These are phyloP conservation scores for Oleoguttula mirabilis DNA, from an alignment of 495 filamentous ascomycete species.

Conservation along the genomic window DNA sequence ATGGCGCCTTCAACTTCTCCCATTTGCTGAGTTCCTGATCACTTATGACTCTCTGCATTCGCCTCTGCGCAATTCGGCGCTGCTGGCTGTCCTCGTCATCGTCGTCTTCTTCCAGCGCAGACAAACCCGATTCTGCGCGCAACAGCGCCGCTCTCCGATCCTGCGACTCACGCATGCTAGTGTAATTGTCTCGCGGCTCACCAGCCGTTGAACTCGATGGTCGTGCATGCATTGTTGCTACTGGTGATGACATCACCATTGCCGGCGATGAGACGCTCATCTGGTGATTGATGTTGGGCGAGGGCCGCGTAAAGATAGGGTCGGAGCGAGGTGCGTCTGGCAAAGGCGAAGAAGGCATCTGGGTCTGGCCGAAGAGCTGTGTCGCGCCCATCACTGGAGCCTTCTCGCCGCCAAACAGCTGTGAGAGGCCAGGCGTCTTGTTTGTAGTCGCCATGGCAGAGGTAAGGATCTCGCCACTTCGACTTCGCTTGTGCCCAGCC, in stretches of 20 bases:
- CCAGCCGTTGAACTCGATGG: constrained; percentile 12
- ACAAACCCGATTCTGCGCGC: constrained; percentile 8
- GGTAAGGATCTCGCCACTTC: constrained; percentile 25
- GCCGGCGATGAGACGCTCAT: constrained; percentile 25
- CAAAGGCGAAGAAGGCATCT: constrained; percentile 30
- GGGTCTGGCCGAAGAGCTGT: constrained; percentile 33
- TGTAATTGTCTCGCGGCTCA: constrained; percentile 29
- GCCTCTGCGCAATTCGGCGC: constrained; percentile 1
- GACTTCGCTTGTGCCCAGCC: constrained; percentile 27
- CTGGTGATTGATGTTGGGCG: constrained; percentile 26
- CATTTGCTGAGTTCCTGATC: constrained; percentile 7
- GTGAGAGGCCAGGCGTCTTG: constrained; percentile 27
- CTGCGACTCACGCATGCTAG: constrained; percentile 30
- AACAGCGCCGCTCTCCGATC: constrained; percentile 15
- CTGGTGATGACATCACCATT: constrained; percentile 24
- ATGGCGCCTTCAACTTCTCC: constrained; percentile 5
- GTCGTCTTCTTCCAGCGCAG: constrained; percentile 2
- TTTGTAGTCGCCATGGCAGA: constrained; percentile 20
- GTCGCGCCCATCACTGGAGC: constrained; percentile 26
- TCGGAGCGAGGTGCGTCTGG: constrained; percentile 26
- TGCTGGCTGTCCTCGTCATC: constrained; percentile 7
- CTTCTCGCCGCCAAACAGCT: constrained; percentile 19
- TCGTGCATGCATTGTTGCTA: constrained; percentile 15
- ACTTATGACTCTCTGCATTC: constrained; percentile 11
- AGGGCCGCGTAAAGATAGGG: constrained; percentile 31